Evolutionary conservation across 148 eudicot genomes (phyloP), one percentile per base, ranked within the genome.

Genomic region (Fagopyrum tataricum): DNA sequence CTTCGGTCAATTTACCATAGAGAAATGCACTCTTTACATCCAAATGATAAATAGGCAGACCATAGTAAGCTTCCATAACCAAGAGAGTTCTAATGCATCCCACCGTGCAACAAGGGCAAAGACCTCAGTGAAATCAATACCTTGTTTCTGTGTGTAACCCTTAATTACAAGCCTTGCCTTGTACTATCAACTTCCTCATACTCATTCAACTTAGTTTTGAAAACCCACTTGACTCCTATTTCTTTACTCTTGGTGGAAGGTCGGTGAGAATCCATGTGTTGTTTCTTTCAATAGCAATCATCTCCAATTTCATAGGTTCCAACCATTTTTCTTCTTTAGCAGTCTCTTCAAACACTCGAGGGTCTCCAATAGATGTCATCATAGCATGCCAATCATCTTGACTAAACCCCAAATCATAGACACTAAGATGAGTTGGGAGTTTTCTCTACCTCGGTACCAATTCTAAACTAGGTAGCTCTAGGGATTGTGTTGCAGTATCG

Each of bases 261-360:
- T 40, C 23, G 14, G 18, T 21, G 12, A 70, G 23, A 47, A 40
- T 6, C 73, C 53, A 70, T 42, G 20, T 44, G 7, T 5, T 13
- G 15, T 70, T 70, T 5, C 15, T 70, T 49, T 70, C 51, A 9
- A 47, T 67, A 41, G 73, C 78, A 4, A 0, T 3, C 31, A 75
- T 47, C 52, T 75, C 73, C 13, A 67, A 48, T 13, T 31, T 41
- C 78, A 75, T 75, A 1, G 73, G 73, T 17, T 47, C 8, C 15
- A 7, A 10, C 75, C 67, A 73, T 21, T 56, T 39, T 39, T 4
- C 11, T 4, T 73, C 3, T 73, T 73, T 6, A 10, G 41, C 44
- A 37, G 46, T 47, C 9, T 73, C 75, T 40, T 53, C 13, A 73
- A 52, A 73, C 4, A 26, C 40, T 8, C 15, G 9, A 6, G 66